Base-by-base conservation (phyloP, 2,329 filamentous ascomycete genomes). In the Botrytis medusae region DNA sequence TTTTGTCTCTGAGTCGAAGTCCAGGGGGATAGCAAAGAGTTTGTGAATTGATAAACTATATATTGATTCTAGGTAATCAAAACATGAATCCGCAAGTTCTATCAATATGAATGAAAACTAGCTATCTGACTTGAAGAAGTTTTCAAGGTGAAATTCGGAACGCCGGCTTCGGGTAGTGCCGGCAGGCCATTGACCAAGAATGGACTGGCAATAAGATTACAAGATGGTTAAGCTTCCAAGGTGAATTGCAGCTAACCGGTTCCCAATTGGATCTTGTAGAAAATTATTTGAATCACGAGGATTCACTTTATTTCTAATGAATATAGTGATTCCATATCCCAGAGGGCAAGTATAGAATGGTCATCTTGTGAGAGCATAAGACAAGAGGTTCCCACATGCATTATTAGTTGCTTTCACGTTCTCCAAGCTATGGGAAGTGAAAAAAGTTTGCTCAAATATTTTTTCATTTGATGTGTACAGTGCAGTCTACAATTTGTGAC, bases 211-310 rank as follows among this genome's bases (percentile, higher is more conserved):
- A 7, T 22, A 40, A n/a, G 1, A 40, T 40, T 16, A 18, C 32
- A n/a, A 61, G 25, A 40, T 4, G 2, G 20, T 40, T 2, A n/a
- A 40, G 34, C 12, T 4, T 22, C 4, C 14, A 62, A 18, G 7
- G 20, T 62, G 14, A 40, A 62, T 25, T 18, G 9, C 2, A 40
- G 14, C 37, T 16, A 4, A 10, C 34, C 4, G n/a, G 7, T 34
- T 5, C 2, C 20, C 2, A 16, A 4, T n/a, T n/a, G 3, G 14
- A 18, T 1, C 8, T 40, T 40, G 25, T 40, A 4, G 2, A 2
- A n/a, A 10, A 14, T 16, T 10, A 4, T n/a, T n/a, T 62, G 25
- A 40, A 40, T 62, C 8, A 4, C 22, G 5, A 18, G 8, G 1
- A n/a, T 62, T 62, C 60, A 62, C 60, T 62, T n/a, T 8, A 14